These are phyloP conservation scores for Wolfiporia cocos DNA, from an alignment of 1,284 basidiomycete species.

Conservation along the genomic window DNA sequence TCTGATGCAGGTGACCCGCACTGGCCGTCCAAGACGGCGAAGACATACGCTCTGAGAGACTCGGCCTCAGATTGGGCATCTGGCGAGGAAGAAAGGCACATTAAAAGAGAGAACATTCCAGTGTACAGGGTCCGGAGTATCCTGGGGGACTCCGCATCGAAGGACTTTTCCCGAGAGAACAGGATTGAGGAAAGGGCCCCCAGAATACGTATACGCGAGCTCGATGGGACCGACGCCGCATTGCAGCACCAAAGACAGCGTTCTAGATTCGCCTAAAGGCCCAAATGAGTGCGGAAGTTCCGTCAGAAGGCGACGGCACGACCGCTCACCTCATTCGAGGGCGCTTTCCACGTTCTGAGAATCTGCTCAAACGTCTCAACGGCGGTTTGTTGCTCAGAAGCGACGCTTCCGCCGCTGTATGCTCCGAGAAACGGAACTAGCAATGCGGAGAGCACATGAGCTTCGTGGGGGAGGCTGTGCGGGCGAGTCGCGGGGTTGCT, in stretches of 20 bases:
- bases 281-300: slow-evolving; percentile 1
- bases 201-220: slow-evolving; percentile 42
- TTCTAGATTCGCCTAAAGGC: slow-evolving; percentile 41
- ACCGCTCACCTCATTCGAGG: slow-evolving; percentile 38
- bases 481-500: slow-evolving; percentile 23
- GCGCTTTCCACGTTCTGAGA: slow-evolving; percentile 47
- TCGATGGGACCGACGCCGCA: slow-evolving; percentile 38
- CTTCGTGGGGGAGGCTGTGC: slow-evolving; percentile 45
- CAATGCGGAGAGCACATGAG: slow-evolving; percentile 50
- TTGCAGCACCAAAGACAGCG: slow-evolving; percentile 65
- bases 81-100: slow-evolving; percentile 23
- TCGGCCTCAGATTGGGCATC: slow-evolving; percentile 19
- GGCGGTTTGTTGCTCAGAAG: slow-evolving; percentile 49
- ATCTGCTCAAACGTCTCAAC: slow-evolving; percentile 56
- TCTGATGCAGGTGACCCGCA: slow-evolving; percentile 24
- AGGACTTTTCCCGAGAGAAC: slow-evolving; percentile 38
- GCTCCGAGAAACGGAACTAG: slow-evolving; percentile 46
- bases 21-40: slow-evolving; percentile 22
- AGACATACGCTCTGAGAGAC: slow-evolving; percentile 24
- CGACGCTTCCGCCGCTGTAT: slow-evolving; percentile 27
- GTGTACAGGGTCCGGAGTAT: slow-evolving; percentile 49
- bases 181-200: slow-evolving; percentile 42
- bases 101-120: slow-evolving; percentile 45
- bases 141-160: slow-evolving; percentile 36
- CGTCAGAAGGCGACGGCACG: background rate